A percentile compares a stretch with the other conserved stretches of the same genome.
phyloP scores from a whole-genome alignment of 1,139 yeast species.

The Suzukiozyma palmioleophila region DNA sequence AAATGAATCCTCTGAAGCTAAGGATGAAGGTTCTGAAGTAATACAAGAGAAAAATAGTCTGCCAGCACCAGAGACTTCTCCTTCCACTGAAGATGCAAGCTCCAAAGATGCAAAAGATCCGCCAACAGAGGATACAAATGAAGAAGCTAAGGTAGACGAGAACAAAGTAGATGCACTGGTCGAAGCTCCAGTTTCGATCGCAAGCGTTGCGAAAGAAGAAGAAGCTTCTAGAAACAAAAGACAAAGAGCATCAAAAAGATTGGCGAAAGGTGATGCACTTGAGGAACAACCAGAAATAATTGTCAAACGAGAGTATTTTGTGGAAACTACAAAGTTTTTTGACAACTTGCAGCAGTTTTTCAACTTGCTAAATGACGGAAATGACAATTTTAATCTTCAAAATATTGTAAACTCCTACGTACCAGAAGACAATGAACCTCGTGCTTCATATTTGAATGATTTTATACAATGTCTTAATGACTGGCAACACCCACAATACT shows the following conservation, averaged over 20 bases:
- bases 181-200: not conserved
- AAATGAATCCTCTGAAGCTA: not conserved
- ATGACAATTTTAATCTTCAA: conserved; percentile 6
- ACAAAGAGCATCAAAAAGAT: conserved; percentile 35
- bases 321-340: conserved; percentile 22
- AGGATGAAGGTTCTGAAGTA: not conserved
- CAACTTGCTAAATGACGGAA: conserved; percentile 2
- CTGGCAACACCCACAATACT: conserved; percentile 18
- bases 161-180: not conserved
- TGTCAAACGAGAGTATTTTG: conserved; percentile 18
- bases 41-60: conserved; percentile 4
- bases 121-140: not conserved
- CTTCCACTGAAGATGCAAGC: too few species aligned
- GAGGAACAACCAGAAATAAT: conserved; percentile 15
- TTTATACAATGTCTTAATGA: conserved; percentile 21
- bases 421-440: conserved; percentile 5
- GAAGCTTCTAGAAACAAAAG: conserved; percentile 4
- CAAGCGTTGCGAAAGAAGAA: not conserved
- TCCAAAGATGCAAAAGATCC: too few species aligned
- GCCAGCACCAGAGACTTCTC: too few species aligned
- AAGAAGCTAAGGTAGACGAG: not conserved
- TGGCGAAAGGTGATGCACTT: conserved; percentile 22
- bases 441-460: conserved; percentile 16
- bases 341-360: conserved; percentile 17
- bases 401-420: conserved; percentile 21